Percentiles rank a stretch among this genome's conserved stretches.
These are phyloP conservation scores for Biancaea sappan DNA, from an alignment of 306 rosid genomes.

Conservation along the genomic window DNA sequence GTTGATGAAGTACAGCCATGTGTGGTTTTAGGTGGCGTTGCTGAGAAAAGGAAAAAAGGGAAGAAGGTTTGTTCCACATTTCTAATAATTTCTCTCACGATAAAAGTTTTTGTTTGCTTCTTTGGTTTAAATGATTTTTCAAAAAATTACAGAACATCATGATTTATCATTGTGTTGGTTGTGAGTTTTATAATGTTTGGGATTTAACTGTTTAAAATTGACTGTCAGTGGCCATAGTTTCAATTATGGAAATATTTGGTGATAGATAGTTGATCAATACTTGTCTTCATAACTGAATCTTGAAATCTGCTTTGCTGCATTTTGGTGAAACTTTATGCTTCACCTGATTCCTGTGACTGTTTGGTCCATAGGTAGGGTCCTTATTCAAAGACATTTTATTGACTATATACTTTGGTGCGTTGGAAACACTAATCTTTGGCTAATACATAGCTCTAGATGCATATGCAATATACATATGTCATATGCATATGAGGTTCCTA, in stretches of 20 bases:
- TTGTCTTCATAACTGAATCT: background rate
- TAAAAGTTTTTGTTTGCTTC: background rate
- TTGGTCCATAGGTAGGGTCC: background rate
- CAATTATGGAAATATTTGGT: background rate
- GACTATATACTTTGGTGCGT: background rate
- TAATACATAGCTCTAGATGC: background rate
- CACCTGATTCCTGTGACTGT: background rate
- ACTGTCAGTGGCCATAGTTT: background rate
- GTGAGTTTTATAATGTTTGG: background rate
- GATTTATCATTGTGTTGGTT: conserved; percentile 7
- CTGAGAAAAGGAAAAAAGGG: conserved; percentile 59
- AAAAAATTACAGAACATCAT: background rate
- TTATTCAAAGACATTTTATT: background rate
- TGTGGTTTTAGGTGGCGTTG: conserved; percentile 67
- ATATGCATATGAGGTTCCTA: background rate
- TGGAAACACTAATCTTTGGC: background rate
- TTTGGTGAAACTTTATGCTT: background rate
- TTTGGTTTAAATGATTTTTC: background rate
- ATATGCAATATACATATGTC: conserved; percentile 9
- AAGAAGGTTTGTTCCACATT: conserved; percentile 53
- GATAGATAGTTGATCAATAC: conserved; percentile 9
- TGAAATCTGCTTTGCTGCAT: background rate
- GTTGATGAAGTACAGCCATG: conserved; percentile 86
- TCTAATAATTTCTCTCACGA: conserved; percentile 25
- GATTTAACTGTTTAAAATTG: background rate